A percentile compares a stretch with the other conserved stretches of the same genome.
Conservation (phyloP, 495 filamentous ascomycete genomes). For the Neurospora intermedia region DNA sequence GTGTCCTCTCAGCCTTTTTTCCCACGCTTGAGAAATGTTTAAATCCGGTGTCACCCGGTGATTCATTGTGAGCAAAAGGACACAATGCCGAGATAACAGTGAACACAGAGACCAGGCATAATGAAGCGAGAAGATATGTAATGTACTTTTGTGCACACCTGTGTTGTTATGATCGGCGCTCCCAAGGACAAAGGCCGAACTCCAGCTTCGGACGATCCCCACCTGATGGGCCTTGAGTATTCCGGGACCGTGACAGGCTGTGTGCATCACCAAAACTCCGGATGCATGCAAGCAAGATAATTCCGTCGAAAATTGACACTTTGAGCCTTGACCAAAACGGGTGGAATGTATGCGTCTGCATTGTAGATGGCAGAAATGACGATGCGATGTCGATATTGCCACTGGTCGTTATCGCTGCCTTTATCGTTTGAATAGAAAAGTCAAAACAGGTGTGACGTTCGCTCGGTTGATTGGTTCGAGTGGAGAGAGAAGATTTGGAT, state of each 20-base stretch:
- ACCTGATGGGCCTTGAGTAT: background rate
- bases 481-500: background rate
- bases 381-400: background rate
- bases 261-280: background rate
- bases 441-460: background rate
- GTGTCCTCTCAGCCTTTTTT: background rate
- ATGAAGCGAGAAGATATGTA: background rate
- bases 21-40: background rate
- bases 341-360: background rate
- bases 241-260: background rate
- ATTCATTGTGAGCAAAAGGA: background rate
- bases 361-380: background rate
- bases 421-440: background rate
- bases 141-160: background rate
- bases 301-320: background rate
- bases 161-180: background rate
- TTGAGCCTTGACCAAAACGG: background rate
- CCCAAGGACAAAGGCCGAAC: background rate
- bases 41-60: background rate
- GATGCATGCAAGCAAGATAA: background rate
- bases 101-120: background rate
- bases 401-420: background rate
- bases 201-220: background rate
- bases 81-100: background rate
- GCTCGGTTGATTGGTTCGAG: background rate